Percentiles rank a stretch among this genome's conserved stretches.
Evolutionary conservation across 257 asterid genomes (phyloP).

Genomic region (Lavandula angustifolia): DNA sequence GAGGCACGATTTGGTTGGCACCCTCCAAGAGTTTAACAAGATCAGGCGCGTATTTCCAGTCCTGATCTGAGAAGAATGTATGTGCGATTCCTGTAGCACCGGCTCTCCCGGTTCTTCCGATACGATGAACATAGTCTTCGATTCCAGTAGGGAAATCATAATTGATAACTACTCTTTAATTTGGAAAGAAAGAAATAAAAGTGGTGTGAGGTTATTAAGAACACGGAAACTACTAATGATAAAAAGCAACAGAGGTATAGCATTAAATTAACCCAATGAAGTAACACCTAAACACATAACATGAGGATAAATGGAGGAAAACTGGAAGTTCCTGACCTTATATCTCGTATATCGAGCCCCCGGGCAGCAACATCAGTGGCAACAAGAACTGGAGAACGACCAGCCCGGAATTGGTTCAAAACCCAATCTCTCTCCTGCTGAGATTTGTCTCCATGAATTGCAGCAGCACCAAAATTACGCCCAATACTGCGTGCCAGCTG

Average conservation of each 20-base stretch:
- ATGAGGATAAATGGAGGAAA: conserved; percentile 3
- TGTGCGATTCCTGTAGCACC: conserved; percentile 90
- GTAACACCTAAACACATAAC: background rate
- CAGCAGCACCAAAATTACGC: conserved; percentile 89
- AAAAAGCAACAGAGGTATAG: too few relatives aligned
- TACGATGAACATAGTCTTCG: conserved; percentile 96
- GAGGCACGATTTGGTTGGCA: conserved; percentile 93
- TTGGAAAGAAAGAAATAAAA: background rate
- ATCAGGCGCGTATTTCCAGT: conserved; percentile 89
- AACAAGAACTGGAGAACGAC: conserved; percentile 85
- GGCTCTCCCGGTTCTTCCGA: conserved; percentile 97
- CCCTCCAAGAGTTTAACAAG: conserved; percentile 86
- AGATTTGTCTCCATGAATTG: conserved; percentile 95
- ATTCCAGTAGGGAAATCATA: conserved; percentile 90
- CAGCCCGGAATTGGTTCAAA: conserved; percentile 81
- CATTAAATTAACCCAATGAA: conserved; percentile 4
- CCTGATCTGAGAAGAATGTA: conserved; percentile 93
- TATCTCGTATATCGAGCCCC: conserved; percentile 89
- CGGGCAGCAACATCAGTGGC: conserved; percentile 99
- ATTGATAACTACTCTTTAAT: conserved; percentile 77
- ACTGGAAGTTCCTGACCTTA: conserved; percentile 52
- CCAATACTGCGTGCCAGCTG: conserved; percentile 77
- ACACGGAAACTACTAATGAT: too few relatives aligned
- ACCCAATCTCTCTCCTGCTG: conserved; percentile 96
- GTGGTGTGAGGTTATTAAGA: background rate